Base-by-base conservation (phyloP, 495 filamentous ascomycete species). In the Parmelia sp. region DNA sequence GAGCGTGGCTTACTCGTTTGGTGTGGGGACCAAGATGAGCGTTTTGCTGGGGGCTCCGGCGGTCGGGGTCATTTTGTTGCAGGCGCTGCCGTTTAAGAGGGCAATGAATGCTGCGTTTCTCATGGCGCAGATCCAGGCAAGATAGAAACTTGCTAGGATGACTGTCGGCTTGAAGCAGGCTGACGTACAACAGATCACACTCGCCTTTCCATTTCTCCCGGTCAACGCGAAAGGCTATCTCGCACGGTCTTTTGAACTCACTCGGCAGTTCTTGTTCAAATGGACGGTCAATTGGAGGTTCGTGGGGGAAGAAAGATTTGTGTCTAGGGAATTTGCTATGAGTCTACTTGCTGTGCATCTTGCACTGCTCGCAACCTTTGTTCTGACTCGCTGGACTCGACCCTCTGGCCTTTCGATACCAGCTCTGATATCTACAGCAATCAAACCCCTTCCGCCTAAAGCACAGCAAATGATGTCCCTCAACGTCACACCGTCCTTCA, bases 281-380 rank as follows among this genome's bases (percentile, higher is more conserved):
- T 97, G 94, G 94, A 97, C 94, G 0, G 94, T 98, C 63, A 98
- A 98, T 74, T 98, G 93, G 93, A 84, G 93, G 53, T 97, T 98
- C 68, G 74, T 97, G 8, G 85, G 87, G 17, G 91, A 97, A 71
- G 85, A 91, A 27, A 74, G 74, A 2, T 98, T 98, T 68, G 79
- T 95, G 29, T 95, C 90, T 58, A 83, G 76, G 61, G 72, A 78
- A 17, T 96, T 97, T 71, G 84, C 92, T 42, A 57, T 86, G 25
- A 74, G 74, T 11, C 77, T 98, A 49, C 76, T 97, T 25, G 80
- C 76, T 8, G 71, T 87, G 58, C 91, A 98, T 76, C 75, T 82
- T n/a, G 71, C 75, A 31, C 75, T 92, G 5, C 74, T 98, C 37
- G 66, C 76, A 14, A 71, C 82, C 15, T 96, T 97, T 68, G 68